Evolutionary conservation across 345 rosid species (phyloP).

Genomic region (Draba incana): DNA sequence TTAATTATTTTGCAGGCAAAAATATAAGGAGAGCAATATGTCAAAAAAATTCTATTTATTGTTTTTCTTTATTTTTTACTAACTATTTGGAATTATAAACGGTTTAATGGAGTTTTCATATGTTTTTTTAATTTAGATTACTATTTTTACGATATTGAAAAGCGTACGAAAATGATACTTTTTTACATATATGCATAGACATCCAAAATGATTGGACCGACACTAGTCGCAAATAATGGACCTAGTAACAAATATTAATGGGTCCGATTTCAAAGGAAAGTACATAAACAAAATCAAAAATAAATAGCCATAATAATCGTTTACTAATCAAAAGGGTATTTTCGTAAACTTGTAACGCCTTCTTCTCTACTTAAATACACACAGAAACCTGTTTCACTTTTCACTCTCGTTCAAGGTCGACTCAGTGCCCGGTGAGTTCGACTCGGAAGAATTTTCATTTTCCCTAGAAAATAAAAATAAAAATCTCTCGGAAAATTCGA

Average conservation of each 20-base stretch:
- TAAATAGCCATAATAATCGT: neutral
- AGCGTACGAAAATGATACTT: no score
- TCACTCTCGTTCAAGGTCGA: slow-evolving; percentile 42
- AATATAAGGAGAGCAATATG: no score
- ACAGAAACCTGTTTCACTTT: slow-evolving; percentile 30
- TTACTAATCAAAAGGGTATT: slow-evolving; percentile 19
- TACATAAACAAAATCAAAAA: neutral
- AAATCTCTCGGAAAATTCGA: neutral
- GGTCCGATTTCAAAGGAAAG: slow-evolving; percentile 29
- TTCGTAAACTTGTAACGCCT: slow-evolving; percentile 27
- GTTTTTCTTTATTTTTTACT: no score
- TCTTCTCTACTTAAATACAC: slow-evolving; percentile 35
- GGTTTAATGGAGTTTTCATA: no score
- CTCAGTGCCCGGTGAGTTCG: slow-evolving; percentile 44
- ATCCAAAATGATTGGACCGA: no score
- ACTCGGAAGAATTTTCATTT: slow-evolving; percentile 28
- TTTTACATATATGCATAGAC: no score
- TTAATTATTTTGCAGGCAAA: no score
- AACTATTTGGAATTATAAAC: no score
- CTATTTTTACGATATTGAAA: no score
- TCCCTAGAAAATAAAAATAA: neutral
- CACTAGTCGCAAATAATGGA: slow-evolving; percentile 26
- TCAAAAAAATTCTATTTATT: no score
- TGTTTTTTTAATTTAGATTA: no score
- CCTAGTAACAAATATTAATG: slow-evolving; percentile 9